phyloP scores from a whole-genome alignment of 371 early-diverging fungal genomes.

The Mortierella sp. region DNA sequence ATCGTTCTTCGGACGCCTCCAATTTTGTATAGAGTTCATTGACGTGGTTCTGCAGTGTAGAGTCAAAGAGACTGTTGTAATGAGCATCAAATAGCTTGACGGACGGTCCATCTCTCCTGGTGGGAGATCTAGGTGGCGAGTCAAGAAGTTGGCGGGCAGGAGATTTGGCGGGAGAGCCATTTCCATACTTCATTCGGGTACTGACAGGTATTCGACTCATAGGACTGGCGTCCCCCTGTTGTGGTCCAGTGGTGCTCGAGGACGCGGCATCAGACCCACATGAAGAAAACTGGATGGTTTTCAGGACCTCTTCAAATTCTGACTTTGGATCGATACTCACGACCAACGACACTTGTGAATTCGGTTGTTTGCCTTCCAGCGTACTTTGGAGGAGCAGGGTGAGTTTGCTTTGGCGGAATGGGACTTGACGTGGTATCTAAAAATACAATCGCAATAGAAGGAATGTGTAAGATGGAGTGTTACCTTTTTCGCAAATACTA shows the following conservation, averaged over 20 bases:
- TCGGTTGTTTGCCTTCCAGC: conserved; percentile 60
- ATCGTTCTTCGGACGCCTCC: conserved; percentile 65
- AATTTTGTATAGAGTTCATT: conserved; percentile 66
- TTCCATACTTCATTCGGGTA: too few relatives aligned
- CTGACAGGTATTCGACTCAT: too few relatives aligned
- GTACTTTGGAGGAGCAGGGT: conserved; percentile 77
- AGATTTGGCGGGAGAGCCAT: too few relatives aligned
- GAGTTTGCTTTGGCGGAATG: conserved; percentile 76
- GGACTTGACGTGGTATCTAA: conserved; percentile 66
- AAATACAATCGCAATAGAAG: neutral
- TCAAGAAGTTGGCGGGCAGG: too few relatives aligned
- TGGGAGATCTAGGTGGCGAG: too few relatives aligned
- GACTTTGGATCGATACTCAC: conserved; percentile 79
- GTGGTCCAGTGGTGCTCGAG: neutral
- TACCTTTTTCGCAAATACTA: too few relatives aligned
- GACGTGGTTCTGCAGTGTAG: conserved; percentile 40
- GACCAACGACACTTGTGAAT: conserved; percentile 74
- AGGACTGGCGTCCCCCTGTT: neutral
- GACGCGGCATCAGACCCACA: conserved; percentile 66
- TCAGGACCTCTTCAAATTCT: conserved; percentile 68
- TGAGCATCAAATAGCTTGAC: too few relatives aligned
- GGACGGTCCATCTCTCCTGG: too few relatives aligned
- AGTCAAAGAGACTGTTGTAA: too few relatives aligned
- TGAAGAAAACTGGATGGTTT: conserved; percentile 77
- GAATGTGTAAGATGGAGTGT: neutral